Base-by-base conservation (phyloP, 139 green algal genomes). In the Picochlorum sp. region DNA sequence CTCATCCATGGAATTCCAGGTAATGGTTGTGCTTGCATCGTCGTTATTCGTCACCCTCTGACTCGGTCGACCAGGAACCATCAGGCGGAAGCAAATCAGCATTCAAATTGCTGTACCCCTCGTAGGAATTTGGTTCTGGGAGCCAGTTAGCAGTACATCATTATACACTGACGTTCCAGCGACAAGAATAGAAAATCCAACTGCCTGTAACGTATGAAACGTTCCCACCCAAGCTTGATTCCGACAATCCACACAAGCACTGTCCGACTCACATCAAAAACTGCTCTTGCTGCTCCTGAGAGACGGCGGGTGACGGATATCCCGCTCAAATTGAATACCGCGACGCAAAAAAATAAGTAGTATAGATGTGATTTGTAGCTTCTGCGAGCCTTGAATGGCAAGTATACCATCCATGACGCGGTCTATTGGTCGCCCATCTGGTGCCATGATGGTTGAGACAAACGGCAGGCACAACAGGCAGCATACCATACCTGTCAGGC, bases 311-410 rank as follows among this genome's bases (percentile, higher is more conserved):
- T 88, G 24, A 86, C 72, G 10, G 54, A 69, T 32, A 92, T 56
- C 2, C 85, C 88, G 51, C 82, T 91, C 51, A 89, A 90, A 73
- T 95, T 95, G 79, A 94, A 94, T 45, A 81, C 69, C 1, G 77
- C 87, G 24, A 95, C 89, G 28, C 74, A 86, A 9, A 86, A 86
- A 24, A 10, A 92, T 67, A 47, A 63, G 74, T 37, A 66, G 45
- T 14, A 67, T 49, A 55, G 37, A 50, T 7, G 61, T 66, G 10
- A 38, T 56, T 45, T 66, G 61, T 41, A 66, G 37, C n/a, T 16
- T 1, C 23, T 13, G n/a, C 0, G 11, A 30, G 4, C 11, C 34
- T 26, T n/a, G 13, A 26, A 66, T 66, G 13, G 34, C 61, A 13
- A 13, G 15, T 11, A 66, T 52, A 10, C 37, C 28, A 16, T 26